Evolutionary conservation across 805 yeast species (phyloP), one percentile per base, ranked within the genome.

Genomic region (Suhomyces faveliae): DNA sequence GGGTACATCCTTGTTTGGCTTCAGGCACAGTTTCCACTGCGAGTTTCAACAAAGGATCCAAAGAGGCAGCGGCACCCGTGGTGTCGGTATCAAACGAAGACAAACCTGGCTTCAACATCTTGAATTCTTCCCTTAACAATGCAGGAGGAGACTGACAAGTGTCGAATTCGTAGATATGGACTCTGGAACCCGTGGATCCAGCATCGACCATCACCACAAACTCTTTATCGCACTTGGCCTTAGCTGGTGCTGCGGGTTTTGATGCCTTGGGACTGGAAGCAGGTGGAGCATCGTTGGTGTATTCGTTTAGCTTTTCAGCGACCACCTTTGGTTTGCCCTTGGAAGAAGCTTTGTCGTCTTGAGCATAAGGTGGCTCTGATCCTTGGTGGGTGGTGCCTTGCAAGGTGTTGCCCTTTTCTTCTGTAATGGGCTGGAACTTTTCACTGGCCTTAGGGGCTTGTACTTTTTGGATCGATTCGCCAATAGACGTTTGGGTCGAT

Each of bases 171-270:
- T 95, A 94, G 42, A 94, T 85, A 67, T 95, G 99, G 35, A 94
- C 87, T 66, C 99, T 84, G 12, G 97, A 90, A 25, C 99, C 99
- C 12, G 96, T 86, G 1, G 98, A 91, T 7, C 99, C 99, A 6
- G 99, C 99, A 73, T 94, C 99, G 48, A 94, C 76, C 97, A 94
- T 90, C 20, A 94, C 79, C 24, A 91, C 97, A 58, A 78, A 92
- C 61, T 87, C 86, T 29, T 79, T 68, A 19, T 65, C 55, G 48
- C 75, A 70, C 9, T 43, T 29, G 19, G 37, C 12, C 7, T 27
- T 29, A n/a, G 50, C 50, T 5, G 47, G 40, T 11, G 49, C 37
- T n/a, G 39, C 41, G 3, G 42, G 48, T 3, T 41, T 39, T 3
- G 46, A n/a, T 2, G 13, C 21, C 12, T 4, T 30, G 5, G 30